A percentile compares a stretch with the other conserved stretches of the same genome.
Evolutionary conservation across 225 moss, liverwort and hornwort genomes (phyloP).

Genomic region (Sphagnum contortum): DNA sequence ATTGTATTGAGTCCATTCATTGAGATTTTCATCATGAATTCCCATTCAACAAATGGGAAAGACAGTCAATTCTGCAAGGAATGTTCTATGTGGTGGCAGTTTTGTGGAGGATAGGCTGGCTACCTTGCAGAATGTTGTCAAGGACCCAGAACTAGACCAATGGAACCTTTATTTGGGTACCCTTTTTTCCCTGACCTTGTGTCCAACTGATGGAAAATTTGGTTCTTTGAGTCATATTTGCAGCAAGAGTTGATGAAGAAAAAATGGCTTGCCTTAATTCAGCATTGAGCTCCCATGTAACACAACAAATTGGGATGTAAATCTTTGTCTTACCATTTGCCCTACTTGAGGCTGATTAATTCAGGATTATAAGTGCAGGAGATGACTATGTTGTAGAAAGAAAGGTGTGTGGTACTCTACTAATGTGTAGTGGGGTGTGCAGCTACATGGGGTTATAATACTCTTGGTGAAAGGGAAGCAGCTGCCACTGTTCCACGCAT

Average conservation of each 20-base stretch:
- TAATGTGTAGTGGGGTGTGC: conserved; percentile 3
- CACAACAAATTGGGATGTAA: too few species aligned
- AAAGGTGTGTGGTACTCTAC: not conserved
- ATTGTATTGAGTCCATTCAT: too few species aligned
- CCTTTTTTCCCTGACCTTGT: not conserved
- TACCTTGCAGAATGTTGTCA: conserved; percentile 74
- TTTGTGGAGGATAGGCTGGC: conserved; percentile 97
- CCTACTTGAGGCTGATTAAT: not conserved
- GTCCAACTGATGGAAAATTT: not conserved
- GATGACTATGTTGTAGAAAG: not conserved
- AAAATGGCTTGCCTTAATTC: too few species aligned
- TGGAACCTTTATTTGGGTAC: conserved; percentile 91
- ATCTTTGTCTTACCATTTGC: not conserved
- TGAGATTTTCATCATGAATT: too few species aligned
- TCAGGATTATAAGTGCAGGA: not conserved
- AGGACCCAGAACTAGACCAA: conserved; percentile 67
- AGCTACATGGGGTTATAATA: conserved; percentile 96
- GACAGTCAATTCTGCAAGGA: too few species aligned
- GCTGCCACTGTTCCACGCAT: conserved; percentile 58
- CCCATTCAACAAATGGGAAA: too few species aligned
- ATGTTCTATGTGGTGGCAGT: conserved; percentile 21
- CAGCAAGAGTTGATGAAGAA: too few species aligned
- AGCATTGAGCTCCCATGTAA: not conserved
- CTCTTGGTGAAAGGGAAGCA: conserved; percentile 57
- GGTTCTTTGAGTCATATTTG: not conserved